Conservation (phyloP, 192 early-diverging fungal species). For the Entophlyctis luteolus region DNA sequence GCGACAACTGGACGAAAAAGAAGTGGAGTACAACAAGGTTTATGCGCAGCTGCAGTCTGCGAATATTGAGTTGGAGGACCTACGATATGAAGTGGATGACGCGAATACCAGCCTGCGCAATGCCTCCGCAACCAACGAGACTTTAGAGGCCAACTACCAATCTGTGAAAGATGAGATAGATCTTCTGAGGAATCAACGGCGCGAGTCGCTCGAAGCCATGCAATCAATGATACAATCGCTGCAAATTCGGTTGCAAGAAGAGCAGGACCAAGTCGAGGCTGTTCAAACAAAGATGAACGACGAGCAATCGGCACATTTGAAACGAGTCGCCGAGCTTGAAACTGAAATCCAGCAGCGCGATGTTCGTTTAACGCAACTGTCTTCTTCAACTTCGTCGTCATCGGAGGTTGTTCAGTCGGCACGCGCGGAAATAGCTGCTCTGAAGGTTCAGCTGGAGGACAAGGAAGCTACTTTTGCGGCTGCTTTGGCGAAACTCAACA, state of each 20-base stretch:
- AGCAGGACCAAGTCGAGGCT: slow-evolving; percentile 11
- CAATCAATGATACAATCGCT: slow-evolving; percentile 24
- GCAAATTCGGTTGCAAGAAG: slow-evolving; percentile 15
- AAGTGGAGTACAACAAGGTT: background rate
- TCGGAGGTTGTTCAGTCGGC: background rate
- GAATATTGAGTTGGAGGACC: slow-evolving; percentile 14
- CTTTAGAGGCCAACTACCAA: slow-evolving; percentile 18
- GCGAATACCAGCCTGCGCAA: background rate
- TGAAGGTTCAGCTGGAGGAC: slow-evolving; percentile 10
- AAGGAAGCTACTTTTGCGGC: slow-evolving; percentile 3
- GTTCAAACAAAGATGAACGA: slow-evolving; percentile 11
- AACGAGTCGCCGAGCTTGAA: slow-evolving; percentile 7
- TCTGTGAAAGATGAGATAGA: slow-evolving; percentile 20
- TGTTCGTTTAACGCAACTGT: background rate
- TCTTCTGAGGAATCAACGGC: slow-evolving; percentile 16
- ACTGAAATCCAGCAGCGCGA: slow-evolving; percentile 15
- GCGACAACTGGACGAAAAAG: slow-evolving; percentile 18
- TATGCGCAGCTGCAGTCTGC: background rate
- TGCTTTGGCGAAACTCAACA: background rate
- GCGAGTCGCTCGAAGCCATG: slow-evolving; percentile 18
- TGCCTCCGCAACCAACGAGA: background rate
- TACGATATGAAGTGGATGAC: slow-evolving; percentile 15
- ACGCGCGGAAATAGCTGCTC: background rate
- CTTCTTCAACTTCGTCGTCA: background rate
- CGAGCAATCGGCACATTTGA: slow-evolving; percentile 1